A percentile compares a stretch with the other conserved stretches of the same genome.
Conservation (phyloP, 208 protist species). For the Leishmania guyanensis region DNA sequence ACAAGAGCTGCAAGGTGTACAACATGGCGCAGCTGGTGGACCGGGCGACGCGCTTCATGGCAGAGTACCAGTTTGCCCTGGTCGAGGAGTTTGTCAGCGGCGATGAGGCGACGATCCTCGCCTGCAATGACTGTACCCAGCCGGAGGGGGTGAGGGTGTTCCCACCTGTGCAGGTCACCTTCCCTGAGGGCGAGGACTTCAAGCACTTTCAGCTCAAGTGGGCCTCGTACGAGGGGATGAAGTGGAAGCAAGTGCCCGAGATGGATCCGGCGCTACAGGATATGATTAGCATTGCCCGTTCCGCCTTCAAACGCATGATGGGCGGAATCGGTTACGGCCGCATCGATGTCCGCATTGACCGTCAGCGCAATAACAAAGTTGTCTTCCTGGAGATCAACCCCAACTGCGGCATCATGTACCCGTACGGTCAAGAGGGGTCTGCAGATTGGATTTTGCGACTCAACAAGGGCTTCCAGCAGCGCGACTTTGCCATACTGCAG, state of each 20-base stretch:
- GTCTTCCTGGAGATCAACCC: conserved; percentile 92
- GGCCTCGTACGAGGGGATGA: conserved; percentile 89
- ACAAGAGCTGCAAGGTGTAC: conserved; percentile 85
- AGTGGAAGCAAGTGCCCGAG: conserved; percentile 66
- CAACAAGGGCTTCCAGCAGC: conserved; percentile 68
- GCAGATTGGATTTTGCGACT: conserved; percentile 89
- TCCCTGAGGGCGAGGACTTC: conserved; percentile 87
- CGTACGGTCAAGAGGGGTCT: conserved; percentile 79
- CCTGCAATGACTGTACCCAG: conserved; percentile 63
- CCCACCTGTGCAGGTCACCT: conserved; percentile 77
- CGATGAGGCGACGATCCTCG: conserved; percentile 88
- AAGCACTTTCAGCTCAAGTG: conserved; percentile 93
- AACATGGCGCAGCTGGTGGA: conserved; percentile 54
- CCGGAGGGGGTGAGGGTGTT: conserved; percentile 84
- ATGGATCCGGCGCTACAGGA: conserved; percentile 65
- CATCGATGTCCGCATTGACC: conserved; percentile 86
- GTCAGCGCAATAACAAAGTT: conserved; percentile 44
- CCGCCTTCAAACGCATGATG: conserved; percentile 89
- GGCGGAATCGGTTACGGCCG: conserved; percentile 88
- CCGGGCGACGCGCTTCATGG: conserved; percentile 65
- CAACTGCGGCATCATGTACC: conserved; percentile 93
- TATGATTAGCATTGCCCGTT: conserved; percentile 75
- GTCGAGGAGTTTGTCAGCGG: conserved; percentile 90
- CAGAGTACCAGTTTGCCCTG: conserved; percentile 80
- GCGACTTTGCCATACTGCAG: conserved; percentile 80